Base-by-base conservation (phyloP, 2,329 filamentous ascomycete genomes). In the Chaetothyriales sp. region DNA sequence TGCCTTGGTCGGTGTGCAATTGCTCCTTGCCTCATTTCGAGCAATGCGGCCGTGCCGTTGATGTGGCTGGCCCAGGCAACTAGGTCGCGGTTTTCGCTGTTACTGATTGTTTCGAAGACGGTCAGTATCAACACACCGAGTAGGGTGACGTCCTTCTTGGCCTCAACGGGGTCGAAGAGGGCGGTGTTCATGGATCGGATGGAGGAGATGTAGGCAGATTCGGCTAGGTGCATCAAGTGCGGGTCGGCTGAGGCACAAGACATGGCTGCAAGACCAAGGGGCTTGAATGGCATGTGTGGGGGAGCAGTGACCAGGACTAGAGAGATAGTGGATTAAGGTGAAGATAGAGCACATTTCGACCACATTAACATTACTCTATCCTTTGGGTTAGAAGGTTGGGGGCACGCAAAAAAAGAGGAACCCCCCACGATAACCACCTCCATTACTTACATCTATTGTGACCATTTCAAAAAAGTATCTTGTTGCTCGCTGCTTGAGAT, bases 21-120 rank as follows among this genome's bases (percentile, higher is more conserved):
- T 69, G 66, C n/a, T 66, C 58, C 3, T 58, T 50, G 7, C 67
- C 69, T 63, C 43, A 70, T 49, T 52, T 73, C 72, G 18, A 82
- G 66, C n/a, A 83, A 64, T 9, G 80, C 77, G 45, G 77, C 71
- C 1, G 78, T 79, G 1, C 80, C 80, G 58, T 75, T 70, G 46
- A 82, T 73, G 61, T 83, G 80, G 5, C 74, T 74, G 49, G 73
- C 74, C 56, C 78, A 80, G 18, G 9, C 15, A 25, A 10, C 48
- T 57, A 57, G 47, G n/a, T n/a, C 15, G 10, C 25, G 22, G 10
- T 22, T 9, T 28, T 25, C 28, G 10, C 9, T 9, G 18, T 13
- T 4, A 9, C 20, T 18, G 22, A 47, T 33, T 9, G 46, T 33
- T 29, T 22, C 46, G 22, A 28, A 37, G 8, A 47, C 29, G 8